A percentile compares a stretch with the other conserved stretches of the same genome.
phyloP scores from a whole-genome alignment of 148 eudicot genomes.

The Vaccinium vitisidaea region DNA sequence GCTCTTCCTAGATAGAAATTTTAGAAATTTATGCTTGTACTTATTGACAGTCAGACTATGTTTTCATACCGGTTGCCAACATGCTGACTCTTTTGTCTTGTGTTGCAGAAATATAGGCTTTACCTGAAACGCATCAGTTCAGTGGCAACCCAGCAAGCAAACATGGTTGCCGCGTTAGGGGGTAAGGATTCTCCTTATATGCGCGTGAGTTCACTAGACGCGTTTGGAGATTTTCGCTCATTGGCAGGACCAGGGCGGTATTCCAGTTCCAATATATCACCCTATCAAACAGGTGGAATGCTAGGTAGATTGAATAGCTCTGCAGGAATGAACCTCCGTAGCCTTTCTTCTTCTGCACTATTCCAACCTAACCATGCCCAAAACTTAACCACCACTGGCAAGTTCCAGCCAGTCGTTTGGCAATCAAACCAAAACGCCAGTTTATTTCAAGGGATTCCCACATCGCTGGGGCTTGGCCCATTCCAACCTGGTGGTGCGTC shows the following conservation, averaged over 20 bases:
- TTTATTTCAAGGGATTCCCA: slow-evolving; percentile 41
- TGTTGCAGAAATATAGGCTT: slow-evolving; percentile 80
- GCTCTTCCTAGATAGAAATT: not conserved
- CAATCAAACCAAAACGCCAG: slow-evolving; percentile 30
- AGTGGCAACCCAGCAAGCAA: slow-evolving; percentile 38
- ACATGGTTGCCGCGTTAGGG: slow-evolving; percentile 38
- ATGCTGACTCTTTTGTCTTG: not conserved
- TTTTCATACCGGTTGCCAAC: not conserved
- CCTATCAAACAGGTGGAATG: slow-evolving; percentile 40
- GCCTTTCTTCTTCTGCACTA: slow-evolving; percentile 49
- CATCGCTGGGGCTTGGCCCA: slow-evolving; percentile 36
- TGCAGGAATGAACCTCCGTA: slow-evolving; percentile 42
- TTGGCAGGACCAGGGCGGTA: slow-evolving; percentile 44
- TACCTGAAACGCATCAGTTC: slow-evolving; percentile 61
- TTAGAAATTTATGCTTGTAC: not conserved
- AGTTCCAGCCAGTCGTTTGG: slow-evolving; percentile 30
- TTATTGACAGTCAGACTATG: not conserved
- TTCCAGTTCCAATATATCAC: slow-evolving; percentile 22
- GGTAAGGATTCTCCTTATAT: slow-evolving; percentile 40
- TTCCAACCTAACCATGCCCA: slow-evolving; percentile 42
- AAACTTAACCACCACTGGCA: slow-evolving; percentile 32
- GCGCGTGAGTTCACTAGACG: slow-evolving; percentile 49
- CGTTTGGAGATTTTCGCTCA: slow-evolving; percentile 54
- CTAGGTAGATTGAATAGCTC: slow-evolving; percentile 50
- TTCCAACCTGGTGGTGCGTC: slow-evolving; percentile 28